phyloP scores from a whole-genome alignment of 768 basidiomycete species.

The Gloeopeniophorella convolvens region DNA sequence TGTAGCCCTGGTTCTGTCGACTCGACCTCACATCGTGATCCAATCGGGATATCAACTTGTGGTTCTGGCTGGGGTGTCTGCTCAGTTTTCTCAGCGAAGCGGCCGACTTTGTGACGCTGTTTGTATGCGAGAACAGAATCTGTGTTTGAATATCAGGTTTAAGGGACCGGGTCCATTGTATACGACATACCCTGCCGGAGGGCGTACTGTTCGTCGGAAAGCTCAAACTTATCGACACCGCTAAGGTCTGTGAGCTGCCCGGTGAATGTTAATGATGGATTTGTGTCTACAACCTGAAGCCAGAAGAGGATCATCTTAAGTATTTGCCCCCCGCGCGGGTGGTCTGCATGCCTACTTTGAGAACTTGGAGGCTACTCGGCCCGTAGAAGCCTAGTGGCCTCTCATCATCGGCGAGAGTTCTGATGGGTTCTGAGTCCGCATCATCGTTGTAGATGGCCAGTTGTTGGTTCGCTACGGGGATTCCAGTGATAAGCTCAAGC shows the following conservation, averaged over 20 bases:
- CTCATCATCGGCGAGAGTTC: constrained; percentile 56
- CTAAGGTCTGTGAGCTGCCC: constrained; percentile 83
- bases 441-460: constrained; percentile 60
- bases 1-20: constrained; percentile 58
- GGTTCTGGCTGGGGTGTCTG: constrained; percentile 26
- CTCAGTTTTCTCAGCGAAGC: constrained; percentile 61
- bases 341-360: constrained; percentile 51
- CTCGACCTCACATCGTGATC: constrained; percentile 80
- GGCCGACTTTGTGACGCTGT: constrained; percentile 78
- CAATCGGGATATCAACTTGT: constrained; percentile 49
- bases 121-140: constrained; percentile 91
- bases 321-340: neutral
- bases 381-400: constrained; percentile 71
- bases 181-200: constrained; percentile 58
- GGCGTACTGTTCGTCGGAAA: constrained; percentile 77
- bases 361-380: constrained; percentile 66
- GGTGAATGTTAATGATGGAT: constrained; percentile 68
- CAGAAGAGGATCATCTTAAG: neutral
- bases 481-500: constrained; percentile 88
- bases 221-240: constrained; percentile 89
- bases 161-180: neutral
- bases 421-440: constrained; percentile 42
- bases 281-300: constrained; percentile 70
- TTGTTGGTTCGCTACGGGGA: constrained; percentile 64
- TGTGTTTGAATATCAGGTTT: constrained; percentile 26